Base-by-base conservation (phyloP, 2,329 filamentous ascomycete genomes). In the Acrodontium crateriforme region DNA sequence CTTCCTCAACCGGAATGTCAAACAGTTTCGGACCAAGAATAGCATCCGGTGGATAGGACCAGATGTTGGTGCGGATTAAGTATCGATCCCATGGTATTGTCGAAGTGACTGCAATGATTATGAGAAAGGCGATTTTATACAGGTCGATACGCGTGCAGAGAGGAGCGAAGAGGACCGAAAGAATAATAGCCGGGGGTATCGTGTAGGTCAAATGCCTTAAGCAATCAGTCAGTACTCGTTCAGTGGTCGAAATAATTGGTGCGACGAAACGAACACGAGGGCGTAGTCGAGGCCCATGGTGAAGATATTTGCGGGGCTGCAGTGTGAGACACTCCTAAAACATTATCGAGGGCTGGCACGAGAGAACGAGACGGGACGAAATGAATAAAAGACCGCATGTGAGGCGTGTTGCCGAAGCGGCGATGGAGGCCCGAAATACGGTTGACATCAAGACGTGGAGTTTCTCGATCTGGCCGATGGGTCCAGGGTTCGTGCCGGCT, bases 51-150 rank as follows among this genome's bases (percentile, higher is more conserved):
- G 78, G 77, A 44, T 82, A 84, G 7, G 70, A 74, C 78, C 78
- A 83, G 45, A 83, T 67, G 24, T 62, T 57, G 29, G 61, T 69
- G 38, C 64, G 67, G 41, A 84, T 78, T 21, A 83, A 63, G 50
- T 80, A 80, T 6, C 75, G 78, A 44, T 83, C 78, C 78, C 78
- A 84, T 17, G 78, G 78, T 15, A 76, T 71, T 0, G 78, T 81
- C 3, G 76, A 68, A 15, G 63, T 43, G 25, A 83, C 71, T 12
- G 77, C 75, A 38, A 80, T 62, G 12, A 60, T 54, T 33, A 77
- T 60, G 27, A 81, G 56, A 37, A 71, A 73, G 17, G 54, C 40
- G 29, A 75, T 65, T 45, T 74, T 75, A 52, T 71, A 75, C 20
- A 69, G 43, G 46, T 80, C 75, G 30, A 73, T 56, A 18, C 57